Percentiles rank a stretch among this genome's conserved stretches.
phyloP scores from a whole-genome alignment of 1,139 yeast genomes.

The Geotrichum australiense region DNA sequence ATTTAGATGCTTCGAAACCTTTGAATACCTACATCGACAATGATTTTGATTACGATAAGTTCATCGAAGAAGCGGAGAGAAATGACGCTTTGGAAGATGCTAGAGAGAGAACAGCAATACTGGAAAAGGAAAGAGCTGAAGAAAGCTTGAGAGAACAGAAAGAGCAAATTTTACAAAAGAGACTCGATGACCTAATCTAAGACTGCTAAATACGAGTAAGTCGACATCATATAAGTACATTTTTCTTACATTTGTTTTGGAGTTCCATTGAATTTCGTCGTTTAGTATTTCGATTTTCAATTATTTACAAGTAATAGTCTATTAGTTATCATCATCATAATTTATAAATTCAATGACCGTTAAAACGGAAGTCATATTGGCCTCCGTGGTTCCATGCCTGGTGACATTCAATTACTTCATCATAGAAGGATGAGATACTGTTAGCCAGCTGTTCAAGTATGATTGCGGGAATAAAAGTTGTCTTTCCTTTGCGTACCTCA shows the following conservation, averaged over 20 bases:
- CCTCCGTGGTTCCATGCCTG: background rate
- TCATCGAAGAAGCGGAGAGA: conserved; percentile 20
- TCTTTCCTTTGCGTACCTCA: conserved; percentile 31
- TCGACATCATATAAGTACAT: background rate
- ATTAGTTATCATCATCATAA: no score
- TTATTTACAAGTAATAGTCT: background rate
- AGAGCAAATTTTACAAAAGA: background rate
- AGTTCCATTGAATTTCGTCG: background rate
- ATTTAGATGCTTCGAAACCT: conserved; percentile 15
- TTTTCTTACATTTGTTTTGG: background rate
- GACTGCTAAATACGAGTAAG: background rate
- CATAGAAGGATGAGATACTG: conserved; percentile 22
- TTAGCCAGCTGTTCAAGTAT: conserved; percentile 26
- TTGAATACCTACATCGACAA: conserved; percentile 19
- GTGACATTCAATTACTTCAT: conserved; percentile 2
- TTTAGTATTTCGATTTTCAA: background rate
- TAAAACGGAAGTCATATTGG: no score
- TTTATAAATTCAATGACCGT: no score
- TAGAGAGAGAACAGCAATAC: conserved; percentile 4
- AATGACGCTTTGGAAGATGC: conserved; percentile 13
- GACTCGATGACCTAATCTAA: background rate
- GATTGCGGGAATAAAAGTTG: conserved; percentile 29
- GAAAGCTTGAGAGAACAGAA: conserved; percentile 10
- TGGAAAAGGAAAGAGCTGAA: background rate
- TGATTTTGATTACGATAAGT: conserved; percentile 21